Percentiles rank a stretch among this genome's conserved stretches.
Evolutionary conservation across 768 basidiomycete species (phyloP).

Genomic region (Boletus sp.): DNA sequence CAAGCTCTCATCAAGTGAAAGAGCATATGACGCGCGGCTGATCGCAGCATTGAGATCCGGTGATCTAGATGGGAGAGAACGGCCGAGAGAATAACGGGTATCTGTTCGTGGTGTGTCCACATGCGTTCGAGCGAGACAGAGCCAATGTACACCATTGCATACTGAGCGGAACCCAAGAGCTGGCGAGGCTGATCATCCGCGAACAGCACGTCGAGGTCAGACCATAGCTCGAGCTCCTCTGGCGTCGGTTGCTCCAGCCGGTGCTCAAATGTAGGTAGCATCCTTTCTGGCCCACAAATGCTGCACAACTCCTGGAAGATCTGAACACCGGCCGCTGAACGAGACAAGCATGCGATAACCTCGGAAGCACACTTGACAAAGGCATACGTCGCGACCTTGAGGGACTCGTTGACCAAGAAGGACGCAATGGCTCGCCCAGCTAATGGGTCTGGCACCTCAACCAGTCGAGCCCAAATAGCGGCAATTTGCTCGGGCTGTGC

Average conservation of each 20-base stretch:
- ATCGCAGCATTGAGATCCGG: constrained; percentile 63
- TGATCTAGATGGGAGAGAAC: constrained; percentile 84
- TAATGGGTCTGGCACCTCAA: constrained; percentile 64
- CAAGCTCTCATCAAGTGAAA: constrained; percentile 85
- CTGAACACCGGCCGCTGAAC: constrained; percentile 66
- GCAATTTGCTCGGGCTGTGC: constrained; percentile 78
- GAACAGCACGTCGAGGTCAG: constrained; percentile 75
- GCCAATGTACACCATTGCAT: constrained; percentile 81
- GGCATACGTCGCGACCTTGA: constrained; percentile 73
- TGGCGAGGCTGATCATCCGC: constrained; percentile 64
- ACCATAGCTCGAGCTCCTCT: constrained; percentile 74
- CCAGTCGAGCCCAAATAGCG: constrained; percentile 75
- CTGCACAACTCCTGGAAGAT: constrained; percentile 84
- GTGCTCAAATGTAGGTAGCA: constrained; percentile 77
- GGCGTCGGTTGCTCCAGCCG: constrained; percentile 58
- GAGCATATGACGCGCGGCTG: constrained; percentile 72
- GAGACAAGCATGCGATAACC: constrained; percentile 81
- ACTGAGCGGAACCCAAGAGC: constrained; percentile 79
- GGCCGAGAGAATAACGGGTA: constrained; percentile 76
- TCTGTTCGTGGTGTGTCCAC: constrained; percentile 68
- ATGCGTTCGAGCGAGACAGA: constrained; percentile 74
- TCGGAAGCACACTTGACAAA: constrained; percentile 80
- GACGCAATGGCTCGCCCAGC: constrained; percentile 79
- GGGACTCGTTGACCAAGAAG: constrained; percentile 85
- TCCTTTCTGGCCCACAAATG: constrained; percentile 79